Evolutionary conservation across 2,329 filamentous ascomycete species (phyloP).

Genomic region (Parasarocladium wereldwijsianum): DNA sequence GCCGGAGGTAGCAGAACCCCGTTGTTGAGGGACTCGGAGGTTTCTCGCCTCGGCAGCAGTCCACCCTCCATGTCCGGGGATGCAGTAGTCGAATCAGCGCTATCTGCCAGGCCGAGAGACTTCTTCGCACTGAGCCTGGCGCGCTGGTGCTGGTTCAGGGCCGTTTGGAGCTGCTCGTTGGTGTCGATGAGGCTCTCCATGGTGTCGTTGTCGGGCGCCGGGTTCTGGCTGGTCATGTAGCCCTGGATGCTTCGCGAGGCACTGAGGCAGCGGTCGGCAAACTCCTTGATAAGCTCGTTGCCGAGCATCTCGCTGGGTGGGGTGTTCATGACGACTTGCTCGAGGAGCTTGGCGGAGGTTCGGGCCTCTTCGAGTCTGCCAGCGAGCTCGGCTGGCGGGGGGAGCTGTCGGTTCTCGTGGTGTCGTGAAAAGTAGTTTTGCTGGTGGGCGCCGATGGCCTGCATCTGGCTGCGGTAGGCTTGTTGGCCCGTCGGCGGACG

Average conservation of each 20-base stretch:
- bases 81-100: constrained; percentile 11
- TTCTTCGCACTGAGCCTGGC: constrained; percentile 53
- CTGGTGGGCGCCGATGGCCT: constrained; percentile 20
- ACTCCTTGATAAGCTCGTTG: constrained; percentile 88
- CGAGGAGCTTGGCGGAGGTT: constrained; percentile 81
- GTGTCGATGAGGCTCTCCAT: constrained; percentile 89
- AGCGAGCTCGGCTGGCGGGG: constrained; percentile 61
- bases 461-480: constrained; percentile 6
- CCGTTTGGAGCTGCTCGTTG: constrained; percentile 76
- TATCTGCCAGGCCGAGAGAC: constrained; percentile 26
- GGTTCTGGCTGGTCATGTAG: constrained; percentile 71
- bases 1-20: constrained; percentile 1
- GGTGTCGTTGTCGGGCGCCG: constrained; percentile 79
- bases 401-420: constrained; percentile 35
- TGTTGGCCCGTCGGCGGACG: constrained; percentile 4
- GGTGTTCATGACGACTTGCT: constrained; percentile 81
- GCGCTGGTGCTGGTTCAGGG: constrained; percentile 72
- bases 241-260: constrained; percentile 70
- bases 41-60: constrained; percentile 14
- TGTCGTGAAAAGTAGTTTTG: constrained; percentile 44
- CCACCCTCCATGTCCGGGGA: constrained; percentile 11
- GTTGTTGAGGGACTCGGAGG: constrained; percentile 8
- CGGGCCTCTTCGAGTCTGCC: constrained; percentile 78
- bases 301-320: constrained; percentile 57
- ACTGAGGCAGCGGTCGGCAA: constrained; percentile 69